Conservation (phyloP, 441 rosid genomes). For the Oxalis stricta region DNA sequence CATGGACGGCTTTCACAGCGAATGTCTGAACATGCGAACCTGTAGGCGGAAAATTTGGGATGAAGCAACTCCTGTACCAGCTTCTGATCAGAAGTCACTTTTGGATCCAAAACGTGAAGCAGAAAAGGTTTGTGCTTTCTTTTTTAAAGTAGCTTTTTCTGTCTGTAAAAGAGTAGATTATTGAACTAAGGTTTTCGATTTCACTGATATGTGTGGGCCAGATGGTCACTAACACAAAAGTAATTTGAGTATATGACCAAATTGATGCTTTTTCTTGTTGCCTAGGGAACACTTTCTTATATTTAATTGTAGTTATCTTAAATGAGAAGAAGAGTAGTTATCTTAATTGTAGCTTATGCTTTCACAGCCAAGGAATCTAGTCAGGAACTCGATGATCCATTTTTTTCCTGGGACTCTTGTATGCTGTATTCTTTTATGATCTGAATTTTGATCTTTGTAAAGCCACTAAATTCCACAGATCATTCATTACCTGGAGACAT, state of each 20-base stretch:
- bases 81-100: slow-evolving; percentile 80
- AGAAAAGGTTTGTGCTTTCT: slow-evolving; percentile 49
- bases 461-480: slow-evolving; percentile 31
- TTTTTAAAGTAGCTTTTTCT: background rate
- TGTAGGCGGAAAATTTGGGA: slow-evolving; percentile 92
- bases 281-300: no score
- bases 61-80: slow-evolving; percentile 67
- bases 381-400: no score
- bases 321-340: no score
- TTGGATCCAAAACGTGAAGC: slow-evolving; percentile 88
- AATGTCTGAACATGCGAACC: slow-evolving; percentile 87
- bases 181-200: background rate
- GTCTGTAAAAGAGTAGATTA: background rate
- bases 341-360: no score
- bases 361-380: no score
- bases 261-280: no score
- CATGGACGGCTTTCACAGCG: slow-evolving; percentile 71
- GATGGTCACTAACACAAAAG: no score
- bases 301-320: no score
- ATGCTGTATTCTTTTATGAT: background rate
- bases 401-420: no score
- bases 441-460: slow-evolving; percentile 8
- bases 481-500: slow-evolving; percentile 87
- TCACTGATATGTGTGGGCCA: background rate
- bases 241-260: no score